Percentiles rank a stretch among this genome's conserved stretches.
These are phyloP conservation scores for Phellopilus nigrolimitatus DNA, from an alignment of 1,284 basidiomycete species.

Conservation along the genomic window DNA sequence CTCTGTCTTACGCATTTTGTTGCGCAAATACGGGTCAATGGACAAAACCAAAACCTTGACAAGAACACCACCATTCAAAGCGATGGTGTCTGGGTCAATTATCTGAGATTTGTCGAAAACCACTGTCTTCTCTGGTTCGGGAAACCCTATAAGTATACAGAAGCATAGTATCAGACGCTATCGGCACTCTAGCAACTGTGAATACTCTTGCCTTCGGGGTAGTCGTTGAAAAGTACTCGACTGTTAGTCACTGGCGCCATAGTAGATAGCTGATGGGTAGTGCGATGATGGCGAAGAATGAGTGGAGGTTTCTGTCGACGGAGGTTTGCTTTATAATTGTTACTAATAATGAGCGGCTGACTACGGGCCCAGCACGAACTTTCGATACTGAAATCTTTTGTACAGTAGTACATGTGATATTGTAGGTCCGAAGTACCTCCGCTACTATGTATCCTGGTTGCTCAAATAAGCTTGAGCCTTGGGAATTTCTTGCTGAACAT, in stretches of 20 bases:
- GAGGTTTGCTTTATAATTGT: no score
- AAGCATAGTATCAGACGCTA: not conserved
- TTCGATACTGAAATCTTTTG: no score
- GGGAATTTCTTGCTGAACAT: no score
- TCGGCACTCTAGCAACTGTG: not conserved
- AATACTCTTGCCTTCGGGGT: slow-evolving; percentile 16
- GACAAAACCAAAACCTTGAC: slow-evolving; percentile 34
- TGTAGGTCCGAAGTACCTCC: no score
- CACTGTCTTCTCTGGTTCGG: slow-evolving; percentile 29
- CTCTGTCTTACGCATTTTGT: slow-evolving; percentile 29
- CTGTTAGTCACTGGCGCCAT: slow-evolving; percentile 17
- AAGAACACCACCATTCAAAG: slow-evolving; percentile 37
- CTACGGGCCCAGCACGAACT: no score
- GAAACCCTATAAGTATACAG: slow-evolving; percentile 23
- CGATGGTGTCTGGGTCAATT: slow-evolving; percentile 37
- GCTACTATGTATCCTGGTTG: no score
- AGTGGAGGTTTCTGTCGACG: no score
- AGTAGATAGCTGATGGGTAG: not conserved
- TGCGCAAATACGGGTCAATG: slow-evolving; percentile 39
- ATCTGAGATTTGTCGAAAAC: slow-evolving; percentile 29
- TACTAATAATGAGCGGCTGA: no score
- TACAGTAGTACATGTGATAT: no score
- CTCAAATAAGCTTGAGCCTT: no score
- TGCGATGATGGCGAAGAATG: not conserved
- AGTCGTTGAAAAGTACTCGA: slow-evolving; percentile 23